Evolutionary conservation across 352 stramenopile species (phyloP), one percentile per base, ranked within the genome.

Genomic region (Thraustotheca clavata): DNA sequence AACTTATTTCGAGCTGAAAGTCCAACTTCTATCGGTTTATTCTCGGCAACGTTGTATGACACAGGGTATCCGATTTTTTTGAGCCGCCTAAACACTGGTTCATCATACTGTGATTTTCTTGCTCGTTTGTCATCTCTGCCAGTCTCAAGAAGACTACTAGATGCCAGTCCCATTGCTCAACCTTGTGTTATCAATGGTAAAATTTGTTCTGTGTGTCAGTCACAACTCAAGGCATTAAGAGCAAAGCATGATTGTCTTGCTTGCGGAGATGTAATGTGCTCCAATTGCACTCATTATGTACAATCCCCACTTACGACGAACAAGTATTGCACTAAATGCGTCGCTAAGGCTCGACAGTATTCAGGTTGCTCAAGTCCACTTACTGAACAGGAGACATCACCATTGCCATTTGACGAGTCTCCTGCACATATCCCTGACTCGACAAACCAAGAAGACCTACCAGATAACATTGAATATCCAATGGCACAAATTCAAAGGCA

Each of bases 321-420:
- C 57, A 65, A 65, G 27, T 65, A 55, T 34, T 65, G 57, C 57
- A 65, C 57, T 6, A 50, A 54, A 29, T 65, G 57, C 22, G 57
- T 65, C 3, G 41, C 57, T 26, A 26, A 18, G 18, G 24, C 57
- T 5, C 57, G 57, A 7, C 18, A 27, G 18, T 22, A 41, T 29
- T 27, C 36, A 22, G 55, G 43, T n/a, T n/a, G n/a, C 7, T 31
- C 43, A 31, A 24, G 24, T 2, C 11, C 11, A 18, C n/a, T 31
- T 1, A 31, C 34, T 24, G 43, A 24, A 18, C 43, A 52, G n/a
- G 7, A 35, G 3, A 24, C 43, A 11, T 9, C 43, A 31, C 43
- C 43, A 3, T 2, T 1, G n/a, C 43, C 43, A 7, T 31, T 52
- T 9, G 43, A 52, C 43, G 11, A 52, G 24, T 1, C 34, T 52